Conservation (phyloP, 2,329 filamentous ascomycete species). For the Fusarium citri region DNA sequence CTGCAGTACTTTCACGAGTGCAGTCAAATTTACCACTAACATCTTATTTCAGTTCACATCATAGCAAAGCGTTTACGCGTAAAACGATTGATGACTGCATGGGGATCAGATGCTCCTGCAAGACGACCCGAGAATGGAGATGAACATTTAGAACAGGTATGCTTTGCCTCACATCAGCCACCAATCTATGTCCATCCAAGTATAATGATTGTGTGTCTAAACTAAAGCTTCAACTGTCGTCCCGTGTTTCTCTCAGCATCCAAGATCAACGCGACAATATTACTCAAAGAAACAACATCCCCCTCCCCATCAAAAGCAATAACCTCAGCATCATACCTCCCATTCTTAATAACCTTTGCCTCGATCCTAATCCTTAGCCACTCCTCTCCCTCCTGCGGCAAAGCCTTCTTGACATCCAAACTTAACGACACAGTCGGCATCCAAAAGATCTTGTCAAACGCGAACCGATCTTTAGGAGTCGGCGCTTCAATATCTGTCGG, state of each 20-base stretch:
- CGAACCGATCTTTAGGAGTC: conserved; percentile 33
- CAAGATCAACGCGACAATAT: conserved; percentile 49
- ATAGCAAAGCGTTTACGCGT: no score
- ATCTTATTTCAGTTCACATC: no score
- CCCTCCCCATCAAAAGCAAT: conserved; percentile 66
- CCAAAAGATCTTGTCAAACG: conserved; percentile 64
- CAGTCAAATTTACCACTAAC: no score
- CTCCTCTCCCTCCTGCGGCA: conserved; percentile 75
- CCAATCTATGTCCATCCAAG: not conserved
- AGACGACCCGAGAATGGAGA: no score
- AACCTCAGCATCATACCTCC: conserved; percentile 80
- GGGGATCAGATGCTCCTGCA: no score
- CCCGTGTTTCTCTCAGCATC: conserved; percentile 42
- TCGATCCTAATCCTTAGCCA: conserved; percentile 77
- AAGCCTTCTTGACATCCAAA: conserved; percentile 78
- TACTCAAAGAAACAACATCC: conserved; percentile 48
- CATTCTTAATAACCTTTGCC: conserved; percentile 75
- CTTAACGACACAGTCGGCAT: conserved; percentile 82
- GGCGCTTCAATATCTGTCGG: conserved; percentile 44
- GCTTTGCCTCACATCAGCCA: not conserved
- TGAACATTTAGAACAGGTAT: no score
- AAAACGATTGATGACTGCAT: no score
- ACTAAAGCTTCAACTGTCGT: conserved; percentile 53
- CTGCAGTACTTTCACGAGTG: not conserved
- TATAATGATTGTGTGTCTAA: not conserved